Conservation (phyloP, 73 alveolate genomes). For the Breviolum minutum region DNA sequence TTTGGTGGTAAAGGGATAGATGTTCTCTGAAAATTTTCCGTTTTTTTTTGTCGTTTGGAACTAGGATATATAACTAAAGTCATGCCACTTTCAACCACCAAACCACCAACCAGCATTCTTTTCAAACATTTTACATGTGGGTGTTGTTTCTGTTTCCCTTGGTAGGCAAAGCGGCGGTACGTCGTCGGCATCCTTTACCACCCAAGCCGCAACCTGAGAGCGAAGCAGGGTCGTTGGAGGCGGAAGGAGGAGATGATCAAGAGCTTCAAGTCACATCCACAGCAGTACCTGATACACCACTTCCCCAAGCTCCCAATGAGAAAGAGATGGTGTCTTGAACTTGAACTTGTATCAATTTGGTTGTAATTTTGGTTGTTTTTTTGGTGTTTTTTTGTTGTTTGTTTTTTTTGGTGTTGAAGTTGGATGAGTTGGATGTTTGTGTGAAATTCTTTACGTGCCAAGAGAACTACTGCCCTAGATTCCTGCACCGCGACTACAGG, state of each 20-base stretch:
- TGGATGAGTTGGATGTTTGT: too few species aligned
- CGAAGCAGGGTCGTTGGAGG: slow-evolving; percentile 41
- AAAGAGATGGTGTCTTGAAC: slow-evolving; percentile 24
- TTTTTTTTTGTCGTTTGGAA: background rate
- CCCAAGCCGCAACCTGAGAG: slow-evolving; percentile 55
- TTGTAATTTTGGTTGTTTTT: too few species aligned
- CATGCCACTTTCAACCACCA: background rate
- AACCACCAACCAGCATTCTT: background rate
- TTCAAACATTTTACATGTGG: background rate
- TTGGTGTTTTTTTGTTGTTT: too few species aligned
- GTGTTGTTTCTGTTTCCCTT: too few species aligned
- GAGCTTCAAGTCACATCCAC: slow-evolving; percentile 83
- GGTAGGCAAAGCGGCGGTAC: slow-evolving; percentile 57
- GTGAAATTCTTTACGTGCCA: too few species aligned
- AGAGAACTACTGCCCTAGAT: too few species aligned
- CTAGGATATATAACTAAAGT: background rate
- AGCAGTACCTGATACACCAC: slow-evolving; percentile 50
- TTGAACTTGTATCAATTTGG: background rate
- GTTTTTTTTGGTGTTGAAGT: too few species aligned
- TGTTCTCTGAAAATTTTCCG: background rate
- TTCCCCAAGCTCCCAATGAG: background rate
- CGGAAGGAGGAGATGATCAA: slow-evolving; percentile 53
- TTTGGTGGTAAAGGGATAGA: background rate
- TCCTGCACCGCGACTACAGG: background rate
- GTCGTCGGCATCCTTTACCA: slow-evolving; percentile 68